Percentiles rank a stretch among this genome's conserved stretches.
Evolutionary conservation across 2,329 filamentous ascomycete genomes (phyloP).

Genomic region (Orbilia quercus): DNA sequence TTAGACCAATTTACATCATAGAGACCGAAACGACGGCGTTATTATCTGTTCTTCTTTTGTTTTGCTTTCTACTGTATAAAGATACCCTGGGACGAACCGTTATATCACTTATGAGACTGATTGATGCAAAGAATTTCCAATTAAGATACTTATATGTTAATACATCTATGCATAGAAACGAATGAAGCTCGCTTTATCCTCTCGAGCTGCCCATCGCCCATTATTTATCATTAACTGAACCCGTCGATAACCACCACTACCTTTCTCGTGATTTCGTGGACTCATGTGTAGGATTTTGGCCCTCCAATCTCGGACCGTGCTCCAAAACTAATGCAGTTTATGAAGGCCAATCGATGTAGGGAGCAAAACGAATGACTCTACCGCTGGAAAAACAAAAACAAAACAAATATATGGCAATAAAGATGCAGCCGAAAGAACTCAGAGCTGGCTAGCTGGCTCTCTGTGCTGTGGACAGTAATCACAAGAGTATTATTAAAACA

Average conservation of each 20-base stretch:
- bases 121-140: not conserved
- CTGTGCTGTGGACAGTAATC: not conserved
- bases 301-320: not conserved
- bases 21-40: no score
- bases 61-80: not conserved
- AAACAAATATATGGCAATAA: conserved; percentile 12
- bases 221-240: conserved; percentile 6
- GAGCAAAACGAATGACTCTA: conserved; percentile 39
- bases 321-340: conserved; percentile 22
- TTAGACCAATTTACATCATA: no score
- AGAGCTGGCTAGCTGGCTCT: not conserved
- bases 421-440: not conserved
- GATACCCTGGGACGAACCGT: not conserved
- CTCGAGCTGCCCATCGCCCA: not conserved
- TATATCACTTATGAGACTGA: not conserved
- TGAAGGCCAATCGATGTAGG: conserved; percentile 8
- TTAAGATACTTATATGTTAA: conserved; percentile 24
- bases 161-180: conserved; percentile 37
- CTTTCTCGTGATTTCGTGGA: conserved; percentile 27
- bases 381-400: conserved; percentile 22
- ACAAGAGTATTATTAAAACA: conserved; percentile 5
- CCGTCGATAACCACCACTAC: not conserved
- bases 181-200: conserved; percentile 26
- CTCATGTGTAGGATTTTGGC: conserved; percentile 4
- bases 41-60: conserved; percentile 1